Evolutionary conservation across 2,329 filamentous ascomycete genomes (phyloP).

Genomic region (Fusarium pseudonygamai): DNA sequence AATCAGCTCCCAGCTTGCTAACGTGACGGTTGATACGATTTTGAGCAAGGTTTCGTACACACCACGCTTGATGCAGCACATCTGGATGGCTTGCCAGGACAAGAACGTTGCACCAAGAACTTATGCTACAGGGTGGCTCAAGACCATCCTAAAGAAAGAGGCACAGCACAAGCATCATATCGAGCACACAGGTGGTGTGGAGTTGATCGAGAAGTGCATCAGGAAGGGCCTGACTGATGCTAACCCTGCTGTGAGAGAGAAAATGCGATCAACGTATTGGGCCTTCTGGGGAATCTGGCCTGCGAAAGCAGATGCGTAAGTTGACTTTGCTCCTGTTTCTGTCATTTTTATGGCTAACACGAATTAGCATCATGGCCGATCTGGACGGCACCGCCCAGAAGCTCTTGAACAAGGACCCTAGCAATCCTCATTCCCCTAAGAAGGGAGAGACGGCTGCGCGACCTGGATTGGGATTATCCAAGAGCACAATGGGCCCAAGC

Average conservation of each 20-base stretch:
- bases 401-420: conserved; percentile 82
- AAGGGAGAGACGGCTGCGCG: conserved; percentile 59
- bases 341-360: conserved; percentile 34
- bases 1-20: conserved; percentile 86
- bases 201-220: conserved; percentile 86
- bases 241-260: conserved; percentile 89
- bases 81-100: conserved; percentile 84
- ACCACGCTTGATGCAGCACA: conserved; percentile 82
- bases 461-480: conserved; percentile 69
- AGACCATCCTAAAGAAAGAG: conserved; percentile 82
- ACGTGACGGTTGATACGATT: conserved; percentile 81
- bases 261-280: conserved; percentile 89
- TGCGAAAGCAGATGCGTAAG: conserved; percentile 76
- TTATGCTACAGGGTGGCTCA: conserved; percentile 84
- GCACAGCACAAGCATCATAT: conserved; percentile 80
- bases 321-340: not conserved
- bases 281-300: conserved; percentile 81
- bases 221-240: conserved; percentile 89
- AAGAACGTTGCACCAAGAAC: conserved; percentile 90
- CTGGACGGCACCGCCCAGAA: conserved; percentile 83
- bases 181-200: conserved; percentile 85
- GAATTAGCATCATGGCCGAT: conserved; percentile 74
- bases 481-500: conserved; percentile 66
- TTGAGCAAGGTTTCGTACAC: conserved; percentile 84
- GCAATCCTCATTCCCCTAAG: conserved; percentile 78